Evolutionary conservation across 2,329 filamentous ascomycete species (phyloP), one percentile per base, ranked within the genome.

Genomic region (Aspergillaceae sp.): DNA sequence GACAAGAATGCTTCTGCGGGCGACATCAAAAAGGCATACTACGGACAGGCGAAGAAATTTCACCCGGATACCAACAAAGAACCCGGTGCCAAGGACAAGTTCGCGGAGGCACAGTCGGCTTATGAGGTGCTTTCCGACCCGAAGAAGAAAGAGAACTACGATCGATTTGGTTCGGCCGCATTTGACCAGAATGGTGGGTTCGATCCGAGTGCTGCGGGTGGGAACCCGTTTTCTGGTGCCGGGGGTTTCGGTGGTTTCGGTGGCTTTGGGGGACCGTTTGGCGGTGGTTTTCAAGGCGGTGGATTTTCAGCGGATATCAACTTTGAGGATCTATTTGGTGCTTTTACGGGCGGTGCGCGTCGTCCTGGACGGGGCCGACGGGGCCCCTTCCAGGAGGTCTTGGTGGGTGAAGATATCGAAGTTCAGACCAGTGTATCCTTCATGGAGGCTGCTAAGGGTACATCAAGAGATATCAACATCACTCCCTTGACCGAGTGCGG

Each of bases 31-130:
- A 97, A 96, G 68, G 90, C 92, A 3, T 98, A 98, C 74, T 98
- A 98, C 65, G 87, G 90, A 43, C 75, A 97, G 48, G 92, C 92
- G 19, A 98, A 98, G 70, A 98, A 97, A 63, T 98, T 82, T 65
- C 92, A 98, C 61, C 92, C 92, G 6, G 92, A 98, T 65, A 97
- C 92, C 33, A 98, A 97, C 75, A 97, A 97, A 67, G 92, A 97
- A 57, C 68, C 87, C 2, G 78, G 74, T n/a, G 90, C 92, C 33
- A 97, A 97, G 66, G 92, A 97, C 59, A 91, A 86, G 60, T 98
- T 98, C 60, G 79, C 84, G 52, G 91, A 96, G 57, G 87, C 94
- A 45, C 92, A 98, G 67, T 80, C 86, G 30, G 88, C 92, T 27
- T 98, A 98, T 69, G 92, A 98, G 67, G 76, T 96, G 37, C 75